Base-by-base conservation (phyloP, 257 asterid species). In the Gynochthodes officinalis region DNA sequence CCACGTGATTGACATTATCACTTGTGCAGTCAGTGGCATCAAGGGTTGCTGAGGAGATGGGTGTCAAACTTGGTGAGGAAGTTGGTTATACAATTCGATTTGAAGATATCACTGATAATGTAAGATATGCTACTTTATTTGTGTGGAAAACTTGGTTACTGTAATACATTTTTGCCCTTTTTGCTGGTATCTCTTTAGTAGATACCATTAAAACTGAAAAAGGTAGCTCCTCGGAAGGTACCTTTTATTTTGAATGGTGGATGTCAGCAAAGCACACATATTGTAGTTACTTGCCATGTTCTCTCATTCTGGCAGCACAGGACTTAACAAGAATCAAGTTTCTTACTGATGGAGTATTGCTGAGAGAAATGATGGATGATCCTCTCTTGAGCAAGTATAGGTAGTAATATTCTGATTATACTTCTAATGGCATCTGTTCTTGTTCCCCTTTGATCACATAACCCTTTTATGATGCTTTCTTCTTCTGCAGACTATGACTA, bases 311-410 rank as follows among this genome's bases (percentile, higher is more conserved):
- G 79, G 81, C 72, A 72, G 74, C 74, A 64, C 89, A 91, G 99
- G 95, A 90, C 72, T 75, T 81, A 67, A 94, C 99, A 6, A 79
- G 91, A 87, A 82, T 94, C 75, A 94, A 94, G 48, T 94, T 90
- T 82, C 87, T 91, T 55, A 94, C 99, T 50, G 99, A 94, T 85
- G 99, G 99, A 78, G 98, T 94, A 68, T 81, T 94, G 84, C 84
- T 94, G 64, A 85, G 98, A 73, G 98, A 94, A 87, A 94, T 94
- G 99, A 94, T 94, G 99, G 98, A 90, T 78, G 98, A 94, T 86
- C 99, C 99, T 73, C 87, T 94, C 48, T 75, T 94, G 79, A 91
- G 97, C 90, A 91, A 91, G 83, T 94, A 91, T 78, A 91, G 99
- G 99, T 89, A 81, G 57, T 73, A 23, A 42, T 69, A 42, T 5